Evolutionary conservation across 352 stramenopile species (phyloP), one percentile per base, ranked within the genome.

Genomic region (Pythium myriotylum): DNA sequence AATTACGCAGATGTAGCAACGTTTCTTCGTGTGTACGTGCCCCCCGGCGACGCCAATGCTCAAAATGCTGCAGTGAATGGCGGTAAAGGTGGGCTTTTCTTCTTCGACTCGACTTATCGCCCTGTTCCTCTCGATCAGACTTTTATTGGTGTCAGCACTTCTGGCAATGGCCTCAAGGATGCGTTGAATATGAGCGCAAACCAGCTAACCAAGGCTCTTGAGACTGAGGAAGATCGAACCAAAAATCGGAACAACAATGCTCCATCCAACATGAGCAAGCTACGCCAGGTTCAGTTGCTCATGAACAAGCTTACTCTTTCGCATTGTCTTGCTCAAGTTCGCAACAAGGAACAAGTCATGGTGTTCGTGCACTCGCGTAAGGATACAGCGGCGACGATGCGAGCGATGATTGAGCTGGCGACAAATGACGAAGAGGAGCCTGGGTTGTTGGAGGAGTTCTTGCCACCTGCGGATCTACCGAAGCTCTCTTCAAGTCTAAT

Each of bases 281-380:
- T 78, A 33, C 73, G 74, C 1, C 84, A 92, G 37, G 72, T 90
- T 3, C 79, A 91, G 50, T 42, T 89, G 51, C 83, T 91, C 66
- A 93, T 96, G 85, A 93, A 94, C 72, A 91, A 97, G 62, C 68
- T 96, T 17, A 76, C 82, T 19, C 77, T 88, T 9, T 72, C 75
- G 1, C 84, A 92, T 47, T 93, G 86, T 40, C 48, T 93, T 17
- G 71, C 77, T 41, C 84, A 91, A 35, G 74, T 92, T 0, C 64
- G 78, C 39, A 71, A 82, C 35, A 75, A 81, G 13, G 77, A 96
- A 62, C 87, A 96, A 58, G 84, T 99, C 3, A 99, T 99, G 98
- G 95, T 99, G 9, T 99, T 99, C 81, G 97, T 99, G 8, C 97
- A 99, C 74, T 98, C 92, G 16, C 91, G 98, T 32, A 99, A 99